A percentile compares a stretch with the other conserved stretches of the same genome.
phyloP scores from a whole-genome alignment of 495 filamentous ascomycete genomes.

The Amphirosellinia nigrospora region DNA sequence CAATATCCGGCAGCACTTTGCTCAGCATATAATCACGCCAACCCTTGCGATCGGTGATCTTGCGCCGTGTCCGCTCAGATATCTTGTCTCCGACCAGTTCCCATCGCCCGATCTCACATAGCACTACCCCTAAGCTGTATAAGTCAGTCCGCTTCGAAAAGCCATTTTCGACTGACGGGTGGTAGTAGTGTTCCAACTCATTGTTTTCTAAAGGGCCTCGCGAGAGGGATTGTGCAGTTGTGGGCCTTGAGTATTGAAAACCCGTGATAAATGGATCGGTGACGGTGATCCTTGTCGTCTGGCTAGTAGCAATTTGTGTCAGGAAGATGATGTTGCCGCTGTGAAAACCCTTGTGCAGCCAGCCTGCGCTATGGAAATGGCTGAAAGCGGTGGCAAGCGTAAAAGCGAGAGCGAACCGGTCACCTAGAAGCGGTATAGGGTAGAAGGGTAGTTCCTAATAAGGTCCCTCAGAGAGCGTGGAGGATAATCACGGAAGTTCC shows the following conservation, averaged over 20 bases:
- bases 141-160: background rate
- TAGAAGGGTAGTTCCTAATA: background rate
- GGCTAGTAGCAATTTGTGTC: background rate
- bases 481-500: constrained; percentile 1
- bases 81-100: background rate
- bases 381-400: constrained; percentile 5
- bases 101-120: constrained; percentile 17
- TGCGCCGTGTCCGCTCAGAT: background rate
- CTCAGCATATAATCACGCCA: background rate
- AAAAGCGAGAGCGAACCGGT: background rate
- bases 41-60: background rate
- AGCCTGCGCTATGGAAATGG: background rate
- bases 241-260: constrained; percentile 8
- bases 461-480: background rate
- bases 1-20: background rate
- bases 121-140: constrained; percentile 1
- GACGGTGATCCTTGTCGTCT: background rate
- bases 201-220: background rate
- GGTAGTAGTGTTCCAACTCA: constrained; percentile 9
- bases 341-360: constrained; percentile 16
- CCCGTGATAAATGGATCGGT: constrained; percentile 12
- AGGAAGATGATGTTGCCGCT: constrained; percentile 11
- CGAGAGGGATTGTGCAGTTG: background rate
- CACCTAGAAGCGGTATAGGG: background rate
- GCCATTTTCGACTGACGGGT: background rate